Evolutionary conservation across 2,329 filamentous ascomycete genomes (phyloP).

Genomic region (Aureobasidium sp.): DNA sequence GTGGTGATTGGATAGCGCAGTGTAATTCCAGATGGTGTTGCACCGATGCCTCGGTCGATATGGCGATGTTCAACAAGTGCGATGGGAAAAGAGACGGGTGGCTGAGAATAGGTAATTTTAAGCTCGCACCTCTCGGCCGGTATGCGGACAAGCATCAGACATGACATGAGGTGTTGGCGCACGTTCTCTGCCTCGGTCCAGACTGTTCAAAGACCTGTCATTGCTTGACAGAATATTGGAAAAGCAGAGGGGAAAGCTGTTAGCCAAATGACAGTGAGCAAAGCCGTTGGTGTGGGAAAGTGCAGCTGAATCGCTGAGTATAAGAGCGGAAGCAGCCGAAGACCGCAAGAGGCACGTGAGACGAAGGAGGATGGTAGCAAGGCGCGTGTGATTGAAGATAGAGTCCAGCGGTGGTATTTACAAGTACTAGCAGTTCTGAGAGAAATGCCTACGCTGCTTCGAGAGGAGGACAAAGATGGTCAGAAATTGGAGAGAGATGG

Average conservation of each 20-base stretch:
- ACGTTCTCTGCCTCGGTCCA: neutral
- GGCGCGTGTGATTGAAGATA: too few species aligned
- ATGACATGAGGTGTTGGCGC: neutral
- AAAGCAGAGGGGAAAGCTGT: neutral
- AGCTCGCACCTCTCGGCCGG: neutral
- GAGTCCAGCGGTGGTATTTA: neutral
- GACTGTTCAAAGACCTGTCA: neutral
- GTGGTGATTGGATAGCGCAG: neutral
- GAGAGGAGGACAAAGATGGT: neutral
- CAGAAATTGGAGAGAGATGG: neutral
- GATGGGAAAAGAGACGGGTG: neutral
- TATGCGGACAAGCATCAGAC: neutral
- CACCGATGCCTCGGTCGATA: neutral
- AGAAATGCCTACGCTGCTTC: neutral
- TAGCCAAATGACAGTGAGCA: neutral
- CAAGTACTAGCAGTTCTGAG: neutral
- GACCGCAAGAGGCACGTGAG: neutral
- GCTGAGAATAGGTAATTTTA: neutral
- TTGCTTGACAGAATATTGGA: neutral
- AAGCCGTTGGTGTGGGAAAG: neutral
- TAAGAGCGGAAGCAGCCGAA: neutral
- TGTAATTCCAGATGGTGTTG: neutral
- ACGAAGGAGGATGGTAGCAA: too few species aligned
- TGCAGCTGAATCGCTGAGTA: neutral
- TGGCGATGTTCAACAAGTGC: neutral